A percentile compares a stretch with the other conserved stretches of the same genome.
phyloP scores from a whole-genome alignment of 2,329 filamentous ascomycete species.

The Fusarium sp. region DNA sequence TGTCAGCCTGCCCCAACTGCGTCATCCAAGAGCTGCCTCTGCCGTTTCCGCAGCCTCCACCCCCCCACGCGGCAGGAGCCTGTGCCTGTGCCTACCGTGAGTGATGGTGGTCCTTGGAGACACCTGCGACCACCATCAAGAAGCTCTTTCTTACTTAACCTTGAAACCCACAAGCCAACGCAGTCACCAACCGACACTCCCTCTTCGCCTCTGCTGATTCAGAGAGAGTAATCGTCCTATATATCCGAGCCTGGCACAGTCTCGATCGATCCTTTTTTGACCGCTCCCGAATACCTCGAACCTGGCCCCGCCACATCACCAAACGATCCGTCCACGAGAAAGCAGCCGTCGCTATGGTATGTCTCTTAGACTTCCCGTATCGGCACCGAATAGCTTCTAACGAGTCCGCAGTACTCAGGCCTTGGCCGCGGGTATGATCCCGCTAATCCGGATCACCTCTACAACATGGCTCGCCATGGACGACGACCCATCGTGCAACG shows the following conservation, averaged over 20 bases:
- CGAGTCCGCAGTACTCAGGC: constrained; percentile 48
- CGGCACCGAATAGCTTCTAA: constrained; percentile 7
- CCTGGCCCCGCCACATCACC: constrained; percentile 17
- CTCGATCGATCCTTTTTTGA: constrained; percentile 20
- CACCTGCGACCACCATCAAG: constrained; percentile 27
- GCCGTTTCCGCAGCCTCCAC: constrained; percentile 23
- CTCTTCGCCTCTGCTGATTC: background rate
- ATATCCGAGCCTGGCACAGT: background rate
- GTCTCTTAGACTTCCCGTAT: background rate
- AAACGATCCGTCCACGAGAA: constrained; percentile 2
- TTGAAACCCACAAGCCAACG: background rate
- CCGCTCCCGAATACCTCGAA: constrained; percentile 22
- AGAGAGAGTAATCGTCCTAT: background rate
- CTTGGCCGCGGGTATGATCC: constrained; percentile 60
- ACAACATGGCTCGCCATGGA: constrained; percentile 59
- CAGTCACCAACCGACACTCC: background rate
- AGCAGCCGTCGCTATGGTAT: constrained; percentile 37
- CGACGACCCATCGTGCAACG: constrained; percentile 72
- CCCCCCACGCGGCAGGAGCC: constrained; percentile 35
- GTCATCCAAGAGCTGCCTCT: constrained; percentile 51
- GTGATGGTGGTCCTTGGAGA: constrained; percentile 4
- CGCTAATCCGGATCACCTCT: constrained; percentile 61
- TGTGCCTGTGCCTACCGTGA: constrained; percentile 5
- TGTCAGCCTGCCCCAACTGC: constrained; percentile 41
- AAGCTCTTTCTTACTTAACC: constrained; percentile 21